Conservation (phyloP, 2,329 filamentous ascomycete species). For the Xylaria digitata region DNA sequence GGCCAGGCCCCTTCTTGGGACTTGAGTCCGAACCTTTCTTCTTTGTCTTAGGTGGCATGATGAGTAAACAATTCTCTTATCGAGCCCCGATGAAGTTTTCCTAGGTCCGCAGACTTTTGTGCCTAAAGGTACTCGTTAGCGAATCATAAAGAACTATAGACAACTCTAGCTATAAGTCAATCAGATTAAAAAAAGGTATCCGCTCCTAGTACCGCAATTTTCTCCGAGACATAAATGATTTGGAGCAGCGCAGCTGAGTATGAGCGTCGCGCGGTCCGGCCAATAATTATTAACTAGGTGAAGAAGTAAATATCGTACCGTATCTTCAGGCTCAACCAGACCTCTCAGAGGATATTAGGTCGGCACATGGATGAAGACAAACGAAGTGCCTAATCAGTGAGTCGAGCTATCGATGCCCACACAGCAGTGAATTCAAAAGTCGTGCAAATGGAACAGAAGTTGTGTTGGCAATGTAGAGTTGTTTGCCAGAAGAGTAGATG, state of each 20-base stretch:
- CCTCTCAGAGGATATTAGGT: constrained; percentile 10
- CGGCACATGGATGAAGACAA: constrained; percentile 23
- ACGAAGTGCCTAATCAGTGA: constrained; percentile 1
- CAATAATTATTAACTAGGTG: background rate
- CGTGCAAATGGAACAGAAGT: constrained; percentile 9
- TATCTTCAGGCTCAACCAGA: constrained; percentile 22
- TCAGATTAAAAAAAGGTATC: background rate
- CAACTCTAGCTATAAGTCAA: background rate
- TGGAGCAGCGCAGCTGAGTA: background rate
- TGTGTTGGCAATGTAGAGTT: constrained; percentile 12
- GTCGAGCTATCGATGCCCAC: constrained; percentile 6
- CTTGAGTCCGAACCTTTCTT: constrained; percentile 16
- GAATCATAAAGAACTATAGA: background rate
- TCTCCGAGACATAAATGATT: background rate
- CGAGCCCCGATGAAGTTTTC: background rate
- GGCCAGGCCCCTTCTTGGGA: background rate
- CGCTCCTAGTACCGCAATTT: background rate
- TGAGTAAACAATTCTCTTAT: constrained; percentile 6
- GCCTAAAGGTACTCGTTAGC: constrained; percentile 24
- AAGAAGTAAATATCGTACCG: constrained; percentile 25
- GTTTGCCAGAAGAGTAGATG: constrained; percentile 33
- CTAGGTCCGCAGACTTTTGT: constrained; percentile 11
- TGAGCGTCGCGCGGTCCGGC: background rate
- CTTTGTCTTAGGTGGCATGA: constrained; percentile 37
- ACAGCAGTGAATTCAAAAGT: constrained; percentile 6